Base-by-base conservation (phyloP, 768 basidiomycete species). In the Lentinula guzmanii region DNA sequence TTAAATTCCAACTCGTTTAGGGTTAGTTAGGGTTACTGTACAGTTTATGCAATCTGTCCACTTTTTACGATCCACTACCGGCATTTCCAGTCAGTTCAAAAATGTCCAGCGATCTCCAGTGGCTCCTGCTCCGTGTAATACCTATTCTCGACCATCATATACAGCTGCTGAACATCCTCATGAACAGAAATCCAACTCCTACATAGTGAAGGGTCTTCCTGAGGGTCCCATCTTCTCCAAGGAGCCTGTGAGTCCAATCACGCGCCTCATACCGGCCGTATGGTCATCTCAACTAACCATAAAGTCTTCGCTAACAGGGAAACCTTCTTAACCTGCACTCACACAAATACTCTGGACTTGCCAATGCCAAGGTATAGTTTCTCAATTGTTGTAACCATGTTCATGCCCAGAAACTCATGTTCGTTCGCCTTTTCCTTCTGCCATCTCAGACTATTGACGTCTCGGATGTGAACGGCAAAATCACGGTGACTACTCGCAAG, bases 21-120 rank as follows among this genome's bases (percentile, higher is more conserved):
- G 46, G 46, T 48, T 46, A 21, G 4, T n/a, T 24, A 48, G 46
- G 46, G 46, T n/a, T 21, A 15, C 58, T 59, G 43, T 59, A 59
- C 35, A 59, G 58, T 59, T 48, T 59, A 33, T 59, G 56, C 35
- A 21, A 59, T 42, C 55, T 31, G 11, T 9, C 9, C 10, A 31
- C 10, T 45, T 21, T 24, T n/a, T 18, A 41, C 31, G 13, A 16
- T 21, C n/a, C 24, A 5, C 37, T 6, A 24, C 37, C 39, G 28
- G 39, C 21, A 45, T 10, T 21, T 18, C 28, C 41, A 66, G 21
- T 24, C 46, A 6, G 11, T 48, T 54, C 71, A 78, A 85, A 76
- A 72, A 93, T 93, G 91, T 92, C 91, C 70, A 72, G 78, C 80
- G 93, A 95, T 75, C 91, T 96, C 75, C 84, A 95, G 79, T 96